Conservation (phyloP, 2,329 filamentous ascomycete genomes). For the Didymella sp. region DNA sequence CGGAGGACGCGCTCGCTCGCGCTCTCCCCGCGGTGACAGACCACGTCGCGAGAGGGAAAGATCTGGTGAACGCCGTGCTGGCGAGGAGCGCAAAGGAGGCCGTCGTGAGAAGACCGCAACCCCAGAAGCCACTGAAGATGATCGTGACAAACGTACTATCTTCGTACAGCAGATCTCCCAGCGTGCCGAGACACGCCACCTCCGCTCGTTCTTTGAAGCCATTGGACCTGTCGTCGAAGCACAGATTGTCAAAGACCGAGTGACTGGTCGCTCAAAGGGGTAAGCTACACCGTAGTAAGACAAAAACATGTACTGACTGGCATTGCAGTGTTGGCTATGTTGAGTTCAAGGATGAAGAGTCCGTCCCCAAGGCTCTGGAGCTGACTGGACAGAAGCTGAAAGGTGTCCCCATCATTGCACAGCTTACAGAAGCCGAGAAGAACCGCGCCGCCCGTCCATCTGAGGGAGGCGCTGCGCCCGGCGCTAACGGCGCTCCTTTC, state of each 20-base stretch:
- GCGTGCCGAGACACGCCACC: conserved; percentile 86
- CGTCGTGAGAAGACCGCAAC: conserved; percentile 59
- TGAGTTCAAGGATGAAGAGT: conserved; percentile 97
- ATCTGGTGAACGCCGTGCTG: conserved; percentile 56
- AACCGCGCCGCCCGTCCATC: conserved; percentile 92
- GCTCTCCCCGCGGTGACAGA: conserved; percentile 50
- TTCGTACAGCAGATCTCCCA: conserved; percentile 98
- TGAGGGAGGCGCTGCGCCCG: conserved; percentile 61
- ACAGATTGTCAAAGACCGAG: conserved; percentile 97
- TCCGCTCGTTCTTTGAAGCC: conserved; percentile 95
- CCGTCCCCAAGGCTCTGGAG: conserved; percentile 89
- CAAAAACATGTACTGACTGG: conserved; percentile 47
- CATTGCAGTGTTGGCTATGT: conserved; percentile 88
- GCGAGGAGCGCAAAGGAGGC: conserved; percentile 47
- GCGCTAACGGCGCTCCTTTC: conserved; percentile 88
- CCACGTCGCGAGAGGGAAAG: conserved; percentile 62
- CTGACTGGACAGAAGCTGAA: conserved; percentile 98
- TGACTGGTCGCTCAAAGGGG: conserved; percentile 97
- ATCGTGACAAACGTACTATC: conserved; percentile 93
- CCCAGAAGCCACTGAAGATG: conserved; percentile 87
- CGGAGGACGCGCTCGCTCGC: conserved; percentile 46
- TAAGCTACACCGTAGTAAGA: conserved; percentile 56
- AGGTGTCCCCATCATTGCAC: conserved; percentile 98
- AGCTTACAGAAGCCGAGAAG: conserved; percentile 98
- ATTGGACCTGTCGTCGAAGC: conserved; percentile 94